Evolutionary conservation across 2,329 filamentous ascomycete species (phyloP).

Genomic region (Fusarium albidum): DNA sequence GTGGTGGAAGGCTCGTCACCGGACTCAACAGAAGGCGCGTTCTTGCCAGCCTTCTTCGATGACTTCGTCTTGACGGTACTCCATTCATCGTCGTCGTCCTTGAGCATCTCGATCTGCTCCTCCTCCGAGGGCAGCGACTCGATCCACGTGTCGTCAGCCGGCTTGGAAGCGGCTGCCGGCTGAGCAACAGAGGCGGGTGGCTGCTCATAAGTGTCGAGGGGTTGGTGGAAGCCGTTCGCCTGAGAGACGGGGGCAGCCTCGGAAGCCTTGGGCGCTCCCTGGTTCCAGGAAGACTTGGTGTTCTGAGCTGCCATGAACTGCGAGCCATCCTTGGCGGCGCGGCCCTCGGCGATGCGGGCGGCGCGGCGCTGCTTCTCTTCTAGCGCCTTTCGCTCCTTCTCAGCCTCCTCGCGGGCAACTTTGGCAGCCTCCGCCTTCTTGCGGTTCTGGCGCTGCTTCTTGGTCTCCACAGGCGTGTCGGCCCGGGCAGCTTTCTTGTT

Average conservation of each 20-base stretch:
- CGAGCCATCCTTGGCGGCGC: constrained; percentile 82
- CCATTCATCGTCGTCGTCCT: constrained; percentile 63
- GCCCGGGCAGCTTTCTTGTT: constrained; percentile 70
- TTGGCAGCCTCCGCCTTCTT: constrained; percentile 87
- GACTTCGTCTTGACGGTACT: constrained; percentile 64
- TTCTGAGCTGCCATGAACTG: constrained; percentile 59
- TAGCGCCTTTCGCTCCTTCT: constrained; percentile 77
- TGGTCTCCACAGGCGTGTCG: constrained; percentile 77
- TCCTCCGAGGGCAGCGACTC: constrained; percentile 66
- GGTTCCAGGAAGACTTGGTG: constrained; percentile 54
- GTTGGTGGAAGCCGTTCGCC: constrained; percentile 52
- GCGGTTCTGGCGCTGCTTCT: constrained; percentile 95
- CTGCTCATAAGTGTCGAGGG: constrained; percentile 66
- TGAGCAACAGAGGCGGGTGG: constrained; percentile 41
- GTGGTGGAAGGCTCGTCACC: constrained; percentile 45
- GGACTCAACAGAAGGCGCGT: constrained; percentile 46
- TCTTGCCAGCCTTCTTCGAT: constrained; percentile 54
- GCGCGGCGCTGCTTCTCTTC: constrained; percentile 85
- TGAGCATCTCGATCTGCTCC: constrained; percentile 67
- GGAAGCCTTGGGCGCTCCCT: constrained; percentile 45
- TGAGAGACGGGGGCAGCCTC: constrained; percentile 40
- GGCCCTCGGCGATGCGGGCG: constrained; percentile 83
- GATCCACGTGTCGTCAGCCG: constrained; percentile 54
- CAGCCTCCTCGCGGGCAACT: constrained; percentile 76
- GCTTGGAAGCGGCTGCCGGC: constrained; percentile 45